Percentiles rank a stretch among this genome's conserved stretches.
phyloP scores from a whole-genome alignment of 345 rosid genomes.

The Populus nigra region DNA sequence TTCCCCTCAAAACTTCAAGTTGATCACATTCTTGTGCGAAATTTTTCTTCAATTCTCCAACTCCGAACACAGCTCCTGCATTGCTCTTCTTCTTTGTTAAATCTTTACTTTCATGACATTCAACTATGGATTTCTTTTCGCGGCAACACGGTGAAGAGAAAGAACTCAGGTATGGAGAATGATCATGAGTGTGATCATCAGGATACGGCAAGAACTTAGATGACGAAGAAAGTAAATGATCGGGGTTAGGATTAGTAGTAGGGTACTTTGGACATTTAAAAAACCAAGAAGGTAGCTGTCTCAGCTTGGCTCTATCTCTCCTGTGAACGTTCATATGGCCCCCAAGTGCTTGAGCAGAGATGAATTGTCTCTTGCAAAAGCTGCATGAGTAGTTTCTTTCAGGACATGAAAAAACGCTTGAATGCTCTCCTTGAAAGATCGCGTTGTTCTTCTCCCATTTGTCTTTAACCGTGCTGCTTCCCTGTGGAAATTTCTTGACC shows the following conservation, averaged over 20 bases:
- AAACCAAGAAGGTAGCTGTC: neutral
- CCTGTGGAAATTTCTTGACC: neutral
- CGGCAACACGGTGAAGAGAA: slow-evolving; percentile 26
- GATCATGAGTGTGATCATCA: neutral
- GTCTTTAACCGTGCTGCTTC: neutral
- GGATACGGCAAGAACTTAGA: slow-evolving; percentile 10
- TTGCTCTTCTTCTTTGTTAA: slow-evolving; percentile 30
- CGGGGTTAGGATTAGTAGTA: slow-evolving; percentile 24
- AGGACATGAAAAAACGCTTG: slow-evolving; percentile 40
- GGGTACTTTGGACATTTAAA: neutral
- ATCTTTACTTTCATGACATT: slow-evolving; percentile 20
- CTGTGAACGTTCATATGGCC: slow-evolving; percentile 52
- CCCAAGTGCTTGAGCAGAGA: slow-evolving; percentile 71
- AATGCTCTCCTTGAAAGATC: slow-evolving; percentile 12
- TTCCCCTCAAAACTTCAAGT: slow-evolving; percentile 31
- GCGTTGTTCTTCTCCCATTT: slow-evolving; percentile 3
- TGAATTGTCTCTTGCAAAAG: slow-evolving; percentile 57
- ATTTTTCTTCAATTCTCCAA: slow-evolving; percentile 27
- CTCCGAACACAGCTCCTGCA: slow-evolving; percentile 17
- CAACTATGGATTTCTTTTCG: slow-evolving; percentile 16
- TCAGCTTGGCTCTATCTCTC: neutral
- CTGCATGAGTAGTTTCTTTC: slow-evolving; percentile 53
- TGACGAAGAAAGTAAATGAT: slow-evolving; percentile 24
- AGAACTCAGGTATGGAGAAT: slow-evolving; percentile 11
- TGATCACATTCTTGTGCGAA: slow-evolving; percentile 17